Conservation (phyloP, 2,329 filamentous ascomycete genomes). For the Westerdykella aurantiaca region DNA sequence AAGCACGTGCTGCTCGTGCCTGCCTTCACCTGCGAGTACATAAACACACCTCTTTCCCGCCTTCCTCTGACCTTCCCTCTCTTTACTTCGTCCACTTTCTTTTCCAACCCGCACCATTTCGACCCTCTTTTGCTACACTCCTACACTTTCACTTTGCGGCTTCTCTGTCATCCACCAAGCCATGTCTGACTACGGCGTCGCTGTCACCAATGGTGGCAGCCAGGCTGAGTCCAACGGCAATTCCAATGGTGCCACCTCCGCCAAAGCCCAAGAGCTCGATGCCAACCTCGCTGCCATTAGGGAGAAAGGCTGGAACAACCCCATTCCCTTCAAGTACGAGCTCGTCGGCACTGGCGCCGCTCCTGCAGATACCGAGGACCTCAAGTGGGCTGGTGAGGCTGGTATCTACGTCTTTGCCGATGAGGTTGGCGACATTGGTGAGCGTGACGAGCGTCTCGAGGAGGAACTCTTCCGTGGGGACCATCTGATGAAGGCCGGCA, state of each 20-base stretch:
- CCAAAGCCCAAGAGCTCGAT: slow-evolving; percentile 18
- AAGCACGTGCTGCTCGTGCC: no score
- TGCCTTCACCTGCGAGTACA: no score
- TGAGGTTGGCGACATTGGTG: slow-evolving; percentile 80
- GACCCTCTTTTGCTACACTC: no score
- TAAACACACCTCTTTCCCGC: no score
- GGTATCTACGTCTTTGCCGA: slow-evolving; percentile 76
- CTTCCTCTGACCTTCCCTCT: no score
- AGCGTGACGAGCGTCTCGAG: slow-evolving; percentile 65
- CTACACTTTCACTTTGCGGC: no score
- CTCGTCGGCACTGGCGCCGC: slow-evolving; percentile 15
- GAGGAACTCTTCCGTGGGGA: slow-evolving; percentile 62
- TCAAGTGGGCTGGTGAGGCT: slow-evolving; percentile 51
- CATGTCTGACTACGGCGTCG: no score
- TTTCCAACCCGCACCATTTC: no score
- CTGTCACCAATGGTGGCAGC: no score
- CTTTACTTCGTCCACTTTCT: no score
- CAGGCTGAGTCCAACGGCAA: no score
- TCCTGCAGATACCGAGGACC: slow-evolving; percentile 8
- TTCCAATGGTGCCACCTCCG: not conserved
- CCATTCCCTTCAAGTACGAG: slow-evolving; percentile 48
- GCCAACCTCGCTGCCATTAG: slow-evolving; percentile 23
- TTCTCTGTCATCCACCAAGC: no score
- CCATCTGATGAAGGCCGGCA: slow-evolving; percentile 49
- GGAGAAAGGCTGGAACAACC: slow-evolving; percentile 45